Evolutionary conservation across 2,329 filamentous ascomycete species (phyloP).

Genomic region (Fusarium multiceps): DNA sequence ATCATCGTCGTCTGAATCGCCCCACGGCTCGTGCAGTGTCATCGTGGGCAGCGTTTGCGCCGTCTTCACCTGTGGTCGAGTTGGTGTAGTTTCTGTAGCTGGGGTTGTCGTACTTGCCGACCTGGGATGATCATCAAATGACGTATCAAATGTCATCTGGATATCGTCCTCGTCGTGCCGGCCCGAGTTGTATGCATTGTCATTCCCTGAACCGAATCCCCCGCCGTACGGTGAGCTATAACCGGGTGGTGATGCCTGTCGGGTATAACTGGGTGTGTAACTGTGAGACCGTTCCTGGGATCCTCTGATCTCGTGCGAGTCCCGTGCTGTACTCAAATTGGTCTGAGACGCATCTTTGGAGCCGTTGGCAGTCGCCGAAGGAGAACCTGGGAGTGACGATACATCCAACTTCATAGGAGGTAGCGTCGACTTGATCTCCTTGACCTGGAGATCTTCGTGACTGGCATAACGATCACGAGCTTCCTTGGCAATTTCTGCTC

Average conservation of each 20-base stretch:
- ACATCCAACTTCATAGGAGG: constrained; percentile 88
- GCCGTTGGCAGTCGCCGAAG: constrained; percentile 37
- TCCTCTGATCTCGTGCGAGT: constrained; percentile 41
- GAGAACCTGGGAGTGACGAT: constrained; percentile 46
- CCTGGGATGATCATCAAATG: constrained; percentile 58
- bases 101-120: constrained; percentile 37
- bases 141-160: constrained; percentile 78
- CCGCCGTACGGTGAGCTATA: constrained; percentile 40
- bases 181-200: constrained; percentile 43
- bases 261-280: constrained; percentile 40
- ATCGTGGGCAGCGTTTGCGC: constrained; percentile 64
- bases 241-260: constrained; percentile 25
- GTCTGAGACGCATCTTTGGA: constrained; percentile 34
- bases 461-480: constrained; percentile 62
- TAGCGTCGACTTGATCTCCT: constrained; percentile 86
- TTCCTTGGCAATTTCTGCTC: constrained; percentile 82
- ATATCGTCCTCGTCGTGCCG: constrained; percentile 61
- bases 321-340: constrained; percentile 29
- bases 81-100: constrained; percentile 48
- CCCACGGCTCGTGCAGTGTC: constrained; percentile 73
- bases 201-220: constrained; percentile 30
- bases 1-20: constrained; percentile 72
- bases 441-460: constrained; percentile 67
- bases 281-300: constrained; percentile 41
- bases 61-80: constrained; percentile 49